Percentiles rank a stretch among this genome's conserved stretches.
Evolutionary conservation across 805 yeast genomes (phyloP).

Genomic region (Torulaspora indica): DNA sequence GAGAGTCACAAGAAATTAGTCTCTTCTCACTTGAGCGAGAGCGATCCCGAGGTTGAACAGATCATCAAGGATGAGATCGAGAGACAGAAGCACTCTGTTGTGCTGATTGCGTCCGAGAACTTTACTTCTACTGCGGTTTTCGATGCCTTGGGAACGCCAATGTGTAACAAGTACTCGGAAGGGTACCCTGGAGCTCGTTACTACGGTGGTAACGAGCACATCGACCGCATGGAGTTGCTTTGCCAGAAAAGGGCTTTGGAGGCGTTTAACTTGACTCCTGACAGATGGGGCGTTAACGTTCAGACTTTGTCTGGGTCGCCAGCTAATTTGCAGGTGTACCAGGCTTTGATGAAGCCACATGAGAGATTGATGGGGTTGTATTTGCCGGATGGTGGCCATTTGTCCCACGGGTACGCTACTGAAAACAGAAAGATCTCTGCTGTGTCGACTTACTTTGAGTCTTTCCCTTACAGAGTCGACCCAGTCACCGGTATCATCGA

Average conservation of each 20-base stretch:
- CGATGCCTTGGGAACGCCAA: conserved; percentile 94
- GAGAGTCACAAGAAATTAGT: conserved; percentile 61
- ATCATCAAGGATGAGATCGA: conserved; percentile 74
- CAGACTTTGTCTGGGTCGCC: conserved; percentile 97
- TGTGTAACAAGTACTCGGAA: conserved; percentile 98
- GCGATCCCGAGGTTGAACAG: conserved; percentile 74
- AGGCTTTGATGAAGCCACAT: conserved; percentile 90
- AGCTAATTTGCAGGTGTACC: conserved; percentile 94
- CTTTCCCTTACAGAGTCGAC: conserved; percentile 96
- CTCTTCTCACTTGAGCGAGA: conserved; percentile 52
- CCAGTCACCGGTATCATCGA: conserved; percentile 91
- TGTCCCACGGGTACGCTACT: conserved; percentile 98
- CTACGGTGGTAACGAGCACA: conserved; percentile 97
- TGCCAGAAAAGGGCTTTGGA: conserved; percentile 93
- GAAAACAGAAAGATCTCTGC: conserved; percentile 89
- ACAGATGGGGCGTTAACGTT: conserved; percentile 96
- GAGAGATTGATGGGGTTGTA: conserved; percentile 98
- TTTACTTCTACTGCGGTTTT: conserved; percentile 94
- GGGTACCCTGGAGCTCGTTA: conserved; percentile 99
- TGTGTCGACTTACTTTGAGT: conserved; percentile 93
- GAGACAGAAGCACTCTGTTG: conserved; percentile 92
- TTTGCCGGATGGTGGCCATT: conserved; percentile 97
- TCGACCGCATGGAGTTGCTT: conserved; percentile 85
- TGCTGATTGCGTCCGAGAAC: conserved; percentile 93
- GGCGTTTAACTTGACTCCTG: conserved; percentile 76